Base-by-base conservation (phyloP, 2,329 filamentous ascomycete genomes). In the Myriosclerotinia duriaeana region DNA sequence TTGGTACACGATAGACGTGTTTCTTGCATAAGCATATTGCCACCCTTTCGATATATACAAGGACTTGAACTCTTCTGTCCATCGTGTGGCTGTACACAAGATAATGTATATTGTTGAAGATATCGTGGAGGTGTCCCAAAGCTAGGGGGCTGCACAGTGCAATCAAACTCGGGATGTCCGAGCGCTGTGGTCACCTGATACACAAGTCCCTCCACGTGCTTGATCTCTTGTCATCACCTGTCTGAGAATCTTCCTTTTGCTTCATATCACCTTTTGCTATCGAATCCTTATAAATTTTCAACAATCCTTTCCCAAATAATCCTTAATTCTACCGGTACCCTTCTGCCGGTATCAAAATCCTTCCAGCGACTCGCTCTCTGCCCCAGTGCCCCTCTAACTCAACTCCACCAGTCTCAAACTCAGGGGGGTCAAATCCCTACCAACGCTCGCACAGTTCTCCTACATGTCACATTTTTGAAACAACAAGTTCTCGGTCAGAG, bases 381-480 rank as follows among this genome's bases (percentile, higher is more conserved):
- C 40, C 40, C 26, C 26, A 26, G 26, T 26, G 26, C 26, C 26
- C 38, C 20, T 46, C 40, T n/a, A 46, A 46, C 30, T 34, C 55
- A 44, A 44, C 17, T 7, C 46, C 30, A 34, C n/a, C 58, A 40
- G 38, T 9, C 36, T 22, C n/a, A 50, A 61, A 61, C 58, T 38
- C 44, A 59, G 56, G 42, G 30, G 30, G 6, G 56, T 48, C 56
- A 22, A 30, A 60, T 60, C 58, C 58, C 44, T 50, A 44, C n/a
- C 42, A 48, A 50, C 58, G 20, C 44, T 26, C 30, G 56, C 30
- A 60, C 42, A 60, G 6, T 48, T 50, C 56, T 60, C 42, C n/a
- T 15, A 50, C 44, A 60, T n/a, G 56, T 60, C 20, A 20, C 56
- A 36, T 14, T 42, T 53, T 2, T 62, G 48, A 53, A 62, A 62